Evolutionary conservation across 1,284 basidiomycete genomes (phyloP).

Genomic region (Naganishia cerealis): DNA sequence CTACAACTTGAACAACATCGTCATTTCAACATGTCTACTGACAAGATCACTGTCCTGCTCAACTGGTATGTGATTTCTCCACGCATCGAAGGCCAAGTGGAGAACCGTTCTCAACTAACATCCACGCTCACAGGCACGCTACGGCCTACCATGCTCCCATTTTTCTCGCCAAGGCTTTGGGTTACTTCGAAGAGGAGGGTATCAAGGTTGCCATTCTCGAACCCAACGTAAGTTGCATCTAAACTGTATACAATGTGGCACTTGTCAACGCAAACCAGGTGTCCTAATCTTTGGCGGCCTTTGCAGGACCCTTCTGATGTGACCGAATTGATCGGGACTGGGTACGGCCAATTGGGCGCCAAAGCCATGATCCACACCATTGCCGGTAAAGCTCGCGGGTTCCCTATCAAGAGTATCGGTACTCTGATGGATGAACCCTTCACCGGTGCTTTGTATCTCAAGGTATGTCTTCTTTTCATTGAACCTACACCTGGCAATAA

Average conservation of each 20-base stretch:
- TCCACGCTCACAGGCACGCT: slow-evolving; percentile 36
- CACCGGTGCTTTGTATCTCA: slow-evolving; percentile 53
- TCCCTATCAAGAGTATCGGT: slow-evolving; percentile 51
- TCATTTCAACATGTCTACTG: slow-evolving; percentile 20
- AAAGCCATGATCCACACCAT: slow-evolving; percentile 53
- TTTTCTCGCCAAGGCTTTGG: slow-evolving; percentile 51
- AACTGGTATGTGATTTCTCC: slow-evolving; percentile 20
- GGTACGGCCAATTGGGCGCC: slow-evolving; percentile 51
- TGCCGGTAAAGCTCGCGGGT: slow-evolving; percentile 51
- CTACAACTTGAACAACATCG: not conserved
- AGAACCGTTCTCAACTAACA: not conserved
- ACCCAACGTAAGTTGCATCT: slow-evolving; percentile 44
- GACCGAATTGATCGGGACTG: slow-evolving; percentile 50
- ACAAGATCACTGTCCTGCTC: slow-evolving; percentile 25
- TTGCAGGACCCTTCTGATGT: slow-evolving; percentile 52
- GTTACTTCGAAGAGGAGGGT: slow-evolving; percentile 48
- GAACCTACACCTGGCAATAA: not conserved
- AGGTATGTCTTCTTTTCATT: slow-evolving; percentile 32
- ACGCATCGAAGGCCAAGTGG: not conserved
- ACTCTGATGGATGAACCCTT: slow-evolving; percentile 53
- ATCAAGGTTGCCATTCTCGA: slow-evolving; percentile 54
- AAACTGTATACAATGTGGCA: too few species aligned
- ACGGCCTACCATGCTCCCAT: slow-evolving; percentile 53
- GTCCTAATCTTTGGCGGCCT: slow-evolving; percentile 24
- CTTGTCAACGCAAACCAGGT: not conserved